Percentiles rank a stretch among this genome's conserved stretches.
phyloP scores from a whole-genome alignment of 768 basidiomycete genomes.

The Boletellus emodensis region DNA sequence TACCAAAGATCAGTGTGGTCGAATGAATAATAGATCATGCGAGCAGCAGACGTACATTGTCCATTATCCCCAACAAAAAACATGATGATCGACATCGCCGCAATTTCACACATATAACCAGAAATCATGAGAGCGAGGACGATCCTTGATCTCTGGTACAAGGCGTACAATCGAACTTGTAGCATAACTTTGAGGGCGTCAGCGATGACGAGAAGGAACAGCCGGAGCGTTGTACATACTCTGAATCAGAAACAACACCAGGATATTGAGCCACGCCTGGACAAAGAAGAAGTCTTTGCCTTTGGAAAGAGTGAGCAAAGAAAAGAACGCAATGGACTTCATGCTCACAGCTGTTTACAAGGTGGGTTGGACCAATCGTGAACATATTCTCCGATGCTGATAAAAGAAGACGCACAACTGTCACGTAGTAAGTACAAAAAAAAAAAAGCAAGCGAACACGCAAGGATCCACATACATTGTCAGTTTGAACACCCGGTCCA shows the following conservation, averaged over 20 bases:
- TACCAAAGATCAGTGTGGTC: background rate
- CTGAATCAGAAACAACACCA: conserved; percentile 6
- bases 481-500: conserved; percentile 1
- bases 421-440: background rate
- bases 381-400: background rate
- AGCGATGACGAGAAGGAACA: background rate
- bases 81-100: conserved; percentile 4
- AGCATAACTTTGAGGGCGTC: conserved; percentile 9
- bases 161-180: conserved; percentile 10
- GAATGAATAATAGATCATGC: background rate
- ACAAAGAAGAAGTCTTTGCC: conserved; percentile 9
- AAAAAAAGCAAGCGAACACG: background rate
- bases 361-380: background rate
- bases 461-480: conserved; percentile 3
- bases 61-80: conserved; percentile 1
- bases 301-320: conserved; percentile 1
- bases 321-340: background rate
- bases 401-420: conserved; percentile 14
- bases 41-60: background rate
- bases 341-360: conserved; percentile 13
- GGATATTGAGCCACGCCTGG: conserved; percentile 1
- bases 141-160: conserved; percentile 6
- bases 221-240: background rate
- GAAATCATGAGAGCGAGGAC: conserved; percentile 4
- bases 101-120: conserved; percentile 7